Percentiles rank a stretch among this genome's conserved stretches.
phyloP scores from a whole-genome alignment of 2,329 filamentous ascomycete genomes.

The Calonectria ilicicola region DNA sequence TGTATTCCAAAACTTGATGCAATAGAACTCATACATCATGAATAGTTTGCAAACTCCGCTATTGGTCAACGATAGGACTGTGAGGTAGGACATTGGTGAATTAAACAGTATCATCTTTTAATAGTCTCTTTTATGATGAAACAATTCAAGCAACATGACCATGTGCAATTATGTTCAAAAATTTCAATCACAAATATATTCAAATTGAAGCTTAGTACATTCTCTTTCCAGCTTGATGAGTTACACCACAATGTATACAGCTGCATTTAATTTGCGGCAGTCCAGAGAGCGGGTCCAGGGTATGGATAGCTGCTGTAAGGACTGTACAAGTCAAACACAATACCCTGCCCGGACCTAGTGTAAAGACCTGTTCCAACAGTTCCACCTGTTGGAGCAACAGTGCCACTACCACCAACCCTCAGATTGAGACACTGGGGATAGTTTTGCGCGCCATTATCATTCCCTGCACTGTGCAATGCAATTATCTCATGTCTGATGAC shows the following conservation, averaged over 20 bases:
- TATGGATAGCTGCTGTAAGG: constrained; percentile 33
- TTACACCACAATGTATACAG: neutral
- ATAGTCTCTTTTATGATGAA: neutral
- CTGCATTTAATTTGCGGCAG: constrained; percentile 21
- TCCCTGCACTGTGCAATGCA: constrained; percentile 56
- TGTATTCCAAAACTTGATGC: too few relatives aligned
- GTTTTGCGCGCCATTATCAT: constrained; percentile 59
- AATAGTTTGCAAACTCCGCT: too few relatives aligned
- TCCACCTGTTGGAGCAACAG: constrained; percentile 42
- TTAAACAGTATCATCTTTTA: too few relatives aligned
- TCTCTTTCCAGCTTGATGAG: too few relatives aligned
- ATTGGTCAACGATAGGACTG: too few relatives aligned
- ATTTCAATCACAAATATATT: neutral
- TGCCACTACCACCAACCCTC: constrained; percentile 54
- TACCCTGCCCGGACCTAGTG: constrained; percentile 39
- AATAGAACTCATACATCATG: too few relatives aligned
- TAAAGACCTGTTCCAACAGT: constrained; percentile 43
- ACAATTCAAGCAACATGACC: neutral
- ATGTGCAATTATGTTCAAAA: neutral
- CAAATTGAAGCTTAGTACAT: too few relatives aligned
- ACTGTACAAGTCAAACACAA: constrained; percentile 43
- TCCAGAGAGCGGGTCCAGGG: constrained; percentile 37
- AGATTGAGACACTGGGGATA: constrained; percentile 65
- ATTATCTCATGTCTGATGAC: constrained; percentile 64
- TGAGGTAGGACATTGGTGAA: too few relatives aligned